phyloP scores from a whole-genome alignment of 352 stramenopile species.

The Phytopythium ostracodes region DNA sequence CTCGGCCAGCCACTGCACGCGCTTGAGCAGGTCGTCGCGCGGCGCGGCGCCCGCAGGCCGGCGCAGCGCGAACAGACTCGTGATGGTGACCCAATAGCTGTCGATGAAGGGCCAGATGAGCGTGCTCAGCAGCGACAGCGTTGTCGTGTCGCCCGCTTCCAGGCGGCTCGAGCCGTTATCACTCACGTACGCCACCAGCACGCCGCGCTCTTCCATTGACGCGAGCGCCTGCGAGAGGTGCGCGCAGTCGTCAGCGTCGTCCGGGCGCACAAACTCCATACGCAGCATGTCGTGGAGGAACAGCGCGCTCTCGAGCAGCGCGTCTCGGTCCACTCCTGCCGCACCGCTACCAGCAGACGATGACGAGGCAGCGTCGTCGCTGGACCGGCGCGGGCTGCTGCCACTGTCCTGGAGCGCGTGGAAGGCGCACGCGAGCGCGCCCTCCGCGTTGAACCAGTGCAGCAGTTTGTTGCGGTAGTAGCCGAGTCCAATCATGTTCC shows the following conservation, averaged over 20 bases:
- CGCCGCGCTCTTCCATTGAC: slow-evolving; percentile 33
- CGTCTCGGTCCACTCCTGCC: slow-evolving; percentile 32
- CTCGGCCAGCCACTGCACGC: slow-evolving; percentile 80
- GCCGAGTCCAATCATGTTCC: slow-evolving; percentile 83
- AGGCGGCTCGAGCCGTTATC: slow-evolving; percentile 5
- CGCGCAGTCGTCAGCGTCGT: slow-evolving; percentile 38
- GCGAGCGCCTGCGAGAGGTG: slow-evolving; percentile 42
- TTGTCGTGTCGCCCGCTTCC: slow-evolving; percentile 19
- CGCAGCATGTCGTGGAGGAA: slow-evolving; percentile 78
- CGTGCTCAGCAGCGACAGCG: slow-evolving; percentile 68
- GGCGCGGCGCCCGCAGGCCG: slow-evolving; percentile 36
- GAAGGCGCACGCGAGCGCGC: slow-evolving; percentile 72
- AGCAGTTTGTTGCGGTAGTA: slow-evolving; percentile 88
- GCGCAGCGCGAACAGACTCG: slow-evolving; percentile 66
- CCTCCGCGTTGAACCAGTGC: slow-evolving; percentile 83
- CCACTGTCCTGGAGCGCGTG: slow-evolving; percentile 40
- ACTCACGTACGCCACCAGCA: slow-evolving; percentile 14
- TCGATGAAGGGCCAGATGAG: slow-evolving; percentile 87
- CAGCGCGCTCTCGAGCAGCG: slow-evolving; percentile 54
- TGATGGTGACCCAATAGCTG: slow-evolving; percentile 81
- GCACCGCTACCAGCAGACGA: not conserved
- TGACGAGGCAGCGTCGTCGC: not conserved
- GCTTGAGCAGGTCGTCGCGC: slow-evolving; percentile 64
- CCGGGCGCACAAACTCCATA: slow-evolving; percentile 79
- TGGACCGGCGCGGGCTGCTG: not conserved